phyloP scores from a whole-genome alignment of 371 early-diverging fungal species.

The Apophysomyces elegans region DNA sequence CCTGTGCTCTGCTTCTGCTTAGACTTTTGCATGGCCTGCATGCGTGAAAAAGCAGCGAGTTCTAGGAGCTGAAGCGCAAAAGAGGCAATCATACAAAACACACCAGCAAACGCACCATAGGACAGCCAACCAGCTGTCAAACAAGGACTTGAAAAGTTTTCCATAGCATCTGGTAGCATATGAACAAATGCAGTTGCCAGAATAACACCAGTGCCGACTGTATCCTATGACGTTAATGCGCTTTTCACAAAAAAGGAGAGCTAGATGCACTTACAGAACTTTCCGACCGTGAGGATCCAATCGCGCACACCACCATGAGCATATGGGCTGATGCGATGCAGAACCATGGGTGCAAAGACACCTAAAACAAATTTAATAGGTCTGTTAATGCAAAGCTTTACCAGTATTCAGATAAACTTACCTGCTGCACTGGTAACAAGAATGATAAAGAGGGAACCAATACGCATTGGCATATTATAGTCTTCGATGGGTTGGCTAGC shows the following conservation, averaged over 20 bases:
- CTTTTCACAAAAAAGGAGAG: neutral
- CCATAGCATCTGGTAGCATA: constrained; percentile 48
- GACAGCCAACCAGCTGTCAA: constrained; percentile 35
- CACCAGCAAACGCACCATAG: constrained; percentile 49
- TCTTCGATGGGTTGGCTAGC: constrained; percentile 28
- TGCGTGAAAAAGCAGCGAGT: constrained; percentile 33
- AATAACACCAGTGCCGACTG: constrained; percentile 54
- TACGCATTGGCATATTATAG: constrained; percentile 37
- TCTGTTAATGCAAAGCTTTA: constrained; percentile 22
- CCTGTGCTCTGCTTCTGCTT: neutral
- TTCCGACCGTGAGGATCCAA: constrained; percentile 44
- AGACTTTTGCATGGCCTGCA: constrained; percentile 20
- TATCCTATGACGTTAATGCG: neutral
- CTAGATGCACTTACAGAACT: constrained; percentile 41
- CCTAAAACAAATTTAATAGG: constrained; percentile 21
- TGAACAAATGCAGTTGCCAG: constrained; percentile 54
- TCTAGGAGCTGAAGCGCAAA: constrained; percentile 49
- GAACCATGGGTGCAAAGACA: constrained; percentile 37
- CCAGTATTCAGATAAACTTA: constrained; percentile 14
- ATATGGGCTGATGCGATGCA: constrained; percentile 38
- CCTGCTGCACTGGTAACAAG: constrained; percentile 26
- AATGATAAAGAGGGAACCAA: constrained; percentile 41
- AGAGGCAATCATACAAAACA: constrained; percentile 52
- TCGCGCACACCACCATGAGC: constrained; percentile 30
- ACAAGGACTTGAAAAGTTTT: constrained; percentile 47